Base-by-base conservation (phyloP, 257 asterid genomes). In the Lantana camara region DNA sequence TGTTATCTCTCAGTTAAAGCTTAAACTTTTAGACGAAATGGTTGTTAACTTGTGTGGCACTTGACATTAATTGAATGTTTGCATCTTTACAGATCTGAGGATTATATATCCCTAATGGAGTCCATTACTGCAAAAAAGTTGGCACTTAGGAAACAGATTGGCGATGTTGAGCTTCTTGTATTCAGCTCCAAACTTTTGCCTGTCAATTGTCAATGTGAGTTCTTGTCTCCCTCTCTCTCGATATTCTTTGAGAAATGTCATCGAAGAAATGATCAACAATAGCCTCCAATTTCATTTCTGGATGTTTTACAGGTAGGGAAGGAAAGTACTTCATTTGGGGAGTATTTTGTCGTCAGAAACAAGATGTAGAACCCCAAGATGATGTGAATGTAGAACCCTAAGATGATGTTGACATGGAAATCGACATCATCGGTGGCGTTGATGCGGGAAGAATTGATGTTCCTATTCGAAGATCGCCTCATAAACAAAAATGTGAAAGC, bases 251-350 rank as follows among this genome's bases (percentile, higher is more conserved):
- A n/a, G n/a, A n/a, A n/a, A n/a, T n/a, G n/a, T n/a, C n/a, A n/a
- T n/a, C n/a, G n/a, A n/a, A n/a, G n/a, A n/a, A n/a, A n/a, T n/a
- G n/a, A n/a, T n/a, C n/a, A n/a, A n/a, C n/a, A n/a, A n/a, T n/a
- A n/a, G n/a, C n/a, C 16, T 22, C 13, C 20, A 14, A 5, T 50
- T n/a, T n/a, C n/a, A n/a, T 27, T 29, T 68, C 19, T 21, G 46
- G 55, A 24, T 51, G 57, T 57, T 70, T 20, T 34, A 46, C 88
- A 90, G 96, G 67, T 70, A 75, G 76, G 87, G 44, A 75, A 0
- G 88, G 90, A 23, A 70, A 73, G 30, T 40, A 62, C 78, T 90
- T 77, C 73, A 52, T 90, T 0, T 90, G 96, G 96, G 97, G 96
- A 19, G 47, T 88, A 47, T 91, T 82, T 63, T 83, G 49, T 51